Evolutionary conservation across 352 stramenopile species (phyloP).

Genomic region (Phytopythium kandeliae): DNA sequence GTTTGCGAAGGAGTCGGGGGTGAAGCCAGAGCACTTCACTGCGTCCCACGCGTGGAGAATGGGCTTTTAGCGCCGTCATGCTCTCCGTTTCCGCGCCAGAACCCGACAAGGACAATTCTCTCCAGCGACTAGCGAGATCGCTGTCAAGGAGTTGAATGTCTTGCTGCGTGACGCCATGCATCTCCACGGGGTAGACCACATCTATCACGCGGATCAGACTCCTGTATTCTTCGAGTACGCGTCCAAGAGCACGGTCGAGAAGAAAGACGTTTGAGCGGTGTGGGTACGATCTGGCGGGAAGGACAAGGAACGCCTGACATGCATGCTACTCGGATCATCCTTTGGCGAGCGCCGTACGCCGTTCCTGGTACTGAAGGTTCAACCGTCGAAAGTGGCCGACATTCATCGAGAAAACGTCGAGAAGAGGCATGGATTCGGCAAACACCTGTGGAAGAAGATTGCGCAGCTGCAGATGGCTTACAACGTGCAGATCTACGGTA

Average conservation of each 20-base stretch:
- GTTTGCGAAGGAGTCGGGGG: background rate
- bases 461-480: background rate
- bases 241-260: conserved; percentile 10
- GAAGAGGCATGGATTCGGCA: background rate
- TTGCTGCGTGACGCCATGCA: background rate
- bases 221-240: conserved; percentile 20
- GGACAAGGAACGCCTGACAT: conserved; percentile 17
- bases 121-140: background rate
- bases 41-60: background rate
- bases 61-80: background rate
- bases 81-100: background rate
- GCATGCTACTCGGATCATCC: conserved; percentile 18
- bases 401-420: background rate
- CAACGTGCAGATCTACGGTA: background rate
- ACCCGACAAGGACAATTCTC: background rate
- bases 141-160: background rate
- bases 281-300: conserved; percentile 15
- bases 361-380: background rate
- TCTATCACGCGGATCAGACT: background rate
- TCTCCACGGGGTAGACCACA: background rate
- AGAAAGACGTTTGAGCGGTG: conserved; percentile 11
- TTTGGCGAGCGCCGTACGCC: conserved; percentile 17
- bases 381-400: background rate
- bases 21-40: too few relatives aligned
- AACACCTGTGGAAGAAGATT: background rate